Evolutionary conservation across 2,329 filamentous ascomycete genomes (phyloP), one percentile per base, ranked within the genome.

Genomic region (Cordyceps cicadae): DNA sequence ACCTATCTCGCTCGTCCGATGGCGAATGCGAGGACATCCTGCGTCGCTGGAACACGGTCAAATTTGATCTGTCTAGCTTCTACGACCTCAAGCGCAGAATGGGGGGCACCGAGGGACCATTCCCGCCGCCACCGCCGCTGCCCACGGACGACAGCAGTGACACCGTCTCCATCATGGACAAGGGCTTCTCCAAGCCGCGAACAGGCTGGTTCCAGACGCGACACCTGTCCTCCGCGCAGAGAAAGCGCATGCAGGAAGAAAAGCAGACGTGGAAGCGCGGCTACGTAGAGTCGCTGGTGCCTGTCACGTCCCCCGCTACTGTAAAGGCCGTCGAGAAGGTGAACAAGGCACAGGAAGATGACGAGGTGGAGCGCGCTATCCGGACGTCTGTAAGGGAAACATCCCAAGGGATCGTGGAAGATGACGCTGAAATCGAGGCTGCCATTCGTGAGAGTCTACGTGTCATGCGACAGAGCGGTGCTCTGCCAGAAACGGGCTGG

Each of bases 301-400:
- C 39, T 9, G 48, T n/a, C 14, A 21, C 32, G n/a, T 41, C 57
- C 7, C 29, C 51, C 14, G 41, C 29, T 7, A 54, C 29, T 19
- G 14, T 15, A n/a, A 17, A 41, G 11, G 5, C 57, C 4, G 50
- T n/a, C 14, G n/a, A 53, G n/a, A 19, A 29, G 14, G 21, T 41
- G 0, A 60, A 51, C 17, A 48, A n/a, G 15, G 19, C 45, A 2
- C 50, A 46, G 15, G 52, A 49, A 26, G 78, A 83, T 39, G 78
- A 79, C 2, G 87, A 88, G 61, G 81, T 91, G 48, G 89, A 93
- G 69, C 77, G 81, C 48, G 89, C 89, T 1, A 93, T 94, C 62
- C 81, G 80, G 58, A 78, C 78, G 12, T 89, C 87, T 1, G 87
- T 94, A 1, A 75, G 77, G 8, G 82, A 88, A 68, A 91, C 88